Base-by-base conservation (phyloP, 345 rosid species). In the Turritis glabra region DNA sequence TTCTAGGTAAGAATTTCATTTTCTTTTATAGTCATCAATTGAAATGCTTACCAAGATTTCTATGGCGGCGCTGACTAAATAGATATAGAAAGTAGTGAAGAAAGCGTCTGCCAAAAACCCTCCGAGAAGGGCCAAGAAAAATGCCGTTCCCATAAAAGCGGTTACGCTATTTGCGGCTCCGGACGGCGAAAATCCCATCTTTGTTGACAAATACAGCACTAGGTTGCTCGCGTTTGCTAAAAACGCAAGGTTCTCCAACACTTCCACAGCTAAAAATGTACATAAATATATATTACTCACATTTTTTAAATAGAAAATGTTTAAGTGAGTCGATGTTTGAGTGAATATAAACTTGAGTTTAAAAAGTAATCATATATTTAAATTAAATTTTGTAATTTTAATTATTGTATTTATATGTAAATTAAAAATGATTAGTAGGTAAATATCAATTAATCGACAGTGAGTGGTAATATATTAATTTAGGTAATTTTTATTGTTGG, bases 141-240 rank as follows among this genome's bases (percentile, higher is more conserved):
- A 93, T 47, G 94, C 86, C 6, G 96, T 89, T 69, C 97, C 98
- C 94, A 91, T 93, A 82, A 91, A 93, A 75, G 87, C 81, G 63
- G 97, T 93, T 29, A 93, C 97, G 4, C 83, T 78, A 72, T 88
- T 89, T 72, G 97, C 97, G 1, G 97, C 84, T 73, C 69, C 84
- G 2, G 97, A 88, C 18, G 91, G 96, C n/a, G 97, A 83, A 80
- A 84, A 91, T 64, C 82, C 82, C 95, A 92, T 89, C 74, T 86
- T 85, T 58, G 76, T 89, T 5, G 91, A 79, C 29, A 89, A 79
- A 80, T 92, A 93, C 21, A 91, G 80, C 73, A 93, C 97, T 54
- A 90, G 90, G 80, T 93, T 93, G 84, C 98, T 93, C 40, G 98
- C 97, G 82, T 85, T 88, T 26, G 96, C 94, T 70, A 89, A 88